phyloP scores from a whole-genome alignment of 2,329 filamentous ascomycete species.

The Hypoxylon sp. region DNA sequence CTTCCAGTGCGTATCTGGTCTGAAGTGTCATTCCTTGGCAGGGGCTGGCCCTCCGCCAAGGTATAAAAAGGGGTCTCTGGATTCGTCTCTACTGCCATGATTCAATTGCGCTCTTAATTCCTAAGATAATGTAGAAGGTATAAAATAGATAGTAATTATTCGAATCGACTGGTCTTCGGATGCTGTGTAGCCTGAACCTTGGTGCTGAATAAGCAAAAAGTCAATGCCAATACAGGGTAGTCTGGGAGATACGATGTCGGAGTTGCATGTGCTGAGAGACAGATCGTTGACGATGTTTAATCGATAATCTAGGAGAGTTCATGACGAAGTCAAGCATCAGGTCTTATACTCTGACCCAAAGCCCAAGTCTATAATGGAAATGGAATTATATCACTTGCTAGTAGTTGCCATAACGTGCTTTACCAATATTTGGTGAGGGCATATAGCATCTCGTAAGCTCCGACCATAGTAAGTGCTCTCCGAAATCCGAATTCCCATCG shows the following conservation, averaged over 20 bases:
- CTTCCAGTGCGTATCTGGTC: conserved; percentile 36
- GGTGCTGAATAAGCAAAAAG: conserved; percentile 24
- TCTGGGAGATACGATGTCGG: neutral
- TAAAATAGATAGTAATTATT: neutral
- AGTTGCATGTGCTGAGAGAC: neutral
- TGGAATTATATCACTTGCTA: neutral
- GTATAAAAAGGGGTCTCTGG: conserved; percentile 33
- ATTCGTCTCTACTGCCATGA: conserved; percentile 13
- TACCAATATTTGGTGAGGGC: neutral
- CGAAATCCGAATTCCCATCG: conserved; percentile 32
- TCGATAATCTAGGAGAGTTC: neutral
- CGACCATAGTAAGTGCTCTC: conserved; percentile 1
- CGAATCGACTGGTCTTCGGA: conserved; percentile 1
- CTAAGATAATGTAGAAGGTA: neutral
- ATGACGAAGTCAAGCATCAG: neutral
- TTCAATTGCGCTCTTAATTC: neutral
- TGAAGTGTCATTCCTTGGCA: conserved; percentile 33
- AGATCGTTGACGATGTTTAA: neutral
- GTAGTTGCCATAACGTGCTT: neutral
- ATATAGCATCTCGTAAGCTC: neutral
- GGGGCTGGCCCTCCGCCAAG: conserved; percentile 34
- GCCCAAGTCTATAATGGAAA: neutral
- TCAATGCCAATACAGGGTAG: neutral
- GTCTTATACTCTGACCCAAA: conserved; percentile 20
- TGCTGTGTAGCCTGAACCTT: neutral